Percentiles rank a stretch among this genome's conserved stretches.
These are phyloP conservation scores for Cladophialophora immunda DNA, from an alignment of 2,329 filamentous ascomycete species.

Conservation along the genomic window DNA sequence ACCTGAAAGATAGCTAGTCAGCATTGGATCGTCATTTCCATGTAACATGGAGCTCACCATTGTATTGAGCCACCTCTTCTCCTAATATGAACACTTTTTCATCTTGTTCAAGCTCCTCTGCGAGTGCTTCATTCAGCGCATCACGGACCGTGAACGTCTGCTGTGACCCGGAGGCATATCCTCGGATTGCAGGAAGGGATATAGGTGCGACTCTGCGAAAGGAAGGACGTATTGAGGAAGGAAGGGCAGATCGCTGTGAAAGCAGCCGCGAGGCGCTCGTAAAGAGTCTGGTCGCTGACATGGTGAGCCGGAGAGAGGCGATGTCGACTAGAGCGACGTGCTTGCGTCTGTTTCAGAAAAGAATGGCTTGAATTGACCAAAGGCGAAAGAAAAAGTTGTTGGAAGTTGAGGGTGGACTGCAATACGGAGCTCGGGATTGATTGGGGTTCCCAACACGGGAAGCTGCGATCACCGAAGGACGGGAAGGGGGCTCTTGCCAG, in stretches of 20 bases:
- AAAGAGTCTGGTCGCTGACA: constrained; percentile 69
- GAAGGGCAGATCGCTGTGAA: constrained; percentile 59
- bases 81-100: constrained; percentile 94
- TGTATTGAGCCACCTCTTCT: constrained; percentile 99
- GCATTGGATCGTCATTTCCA: background rate
- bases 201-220: constrained; percentile 53
- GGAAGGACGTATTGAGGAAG: constrained; percentile 45
- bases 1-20: constrained; percentile 24
- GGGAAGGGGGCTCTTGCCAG: background rate
- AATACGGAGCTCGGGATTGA: constrained; percentile 23
- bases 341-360: constrained; percentile 43
- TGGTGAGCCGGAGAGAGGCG: constrained; percentile 58
- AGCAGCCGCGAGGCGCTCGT: constrained; percentile 71
- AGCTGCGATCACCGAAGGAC: background rate
- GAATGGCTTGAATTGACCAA: constrained; percentile 42
- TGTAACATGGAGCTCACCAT: constrained; percentile 73
- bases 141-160: constrained; percentile 98
- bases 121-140: constrained; percentile 95
- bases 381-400: constrained; percentile 11
- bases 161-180: constrained; percentile 67
- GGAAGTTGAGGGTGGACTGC: constrained; percentile 8
- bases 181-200: constrained; percentile 57
- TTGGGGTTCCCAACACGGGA: constrained; percentile 21
- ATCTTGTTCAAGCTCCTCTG: constrained; percentile 94
- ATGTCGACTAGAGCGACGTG: background rate